These are phyloP conservation scores for Exidia glandulosa DNA, from an alignment of 768 basidiomycete genomes.

Conservation along the genomic window DNA sequence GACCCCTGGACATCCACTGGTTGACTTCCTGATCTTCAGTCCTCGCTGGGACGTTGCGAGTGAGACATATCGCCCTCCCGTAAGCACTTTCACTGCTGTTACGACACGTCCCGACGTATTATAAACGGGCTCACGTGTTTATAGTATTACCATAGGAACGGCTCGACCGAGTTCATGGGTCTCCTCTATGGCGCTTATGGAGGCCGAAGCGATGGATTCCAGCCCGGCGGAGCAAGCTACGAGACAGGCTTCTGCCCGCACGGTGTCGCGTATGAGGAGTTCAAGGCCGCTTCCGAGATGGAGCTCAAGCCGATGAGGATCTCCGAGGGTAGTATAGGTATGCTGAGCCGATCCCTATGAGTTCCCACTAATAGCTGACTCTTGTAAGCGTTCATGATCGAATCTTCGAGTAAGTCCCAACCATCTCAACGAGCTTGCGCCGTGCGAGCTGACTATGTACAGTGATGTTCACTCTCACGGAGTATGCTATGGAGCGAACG, in stretches of 20 bases:
- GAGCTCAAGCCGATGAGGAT: constrained; percentile 41
- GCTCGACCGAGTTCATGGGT: constrained; percentile 54
- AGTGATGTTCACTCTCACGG: constrained; percentile 50
- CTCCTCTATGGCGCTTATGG: constrained; percentile 50
- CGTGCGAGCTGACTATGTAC: too few species aligned
- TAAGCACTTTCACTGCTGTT: constrained; percentile 14
- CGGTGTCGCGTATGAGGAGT: constrained; percentile 49
- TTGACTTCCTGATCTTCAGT: constrained; percentile 55
- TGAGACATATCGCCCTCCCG: constrained; percentile 50
- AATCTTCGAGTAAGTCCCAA: constrained; percentile 30
- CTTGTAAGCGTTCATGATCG: constrained; percentile 48
- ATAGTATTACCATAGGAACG: constrained; percentile 57
- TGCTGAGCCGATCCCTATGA: constrained; percentile 5
- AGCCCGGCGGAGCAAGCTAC: constrained; percentile 50
- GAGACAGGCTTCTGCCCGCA: constrained; percentile 58
- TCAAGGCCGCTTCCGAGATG: constrained; percentile 42
- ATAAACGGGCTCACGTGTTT: neutral
- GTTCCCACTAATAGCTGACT: neutral
- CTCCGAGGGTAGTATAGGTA: constrained; percentile 43
- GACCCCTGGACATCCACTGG: constrained; percentile 42
- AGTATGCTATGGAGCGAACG: constrained; percentile 48
- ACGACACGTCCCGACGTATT: neutral
- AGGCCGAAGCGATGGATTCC: constrained; percentile 51
- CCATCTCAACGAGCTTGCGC: too few species aligned
- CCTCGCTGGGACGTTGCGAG: constrained; percentile 53